Base-by-base conservation (phyloP, 345 rosid genomes). In the Punica granatum region DNA sequence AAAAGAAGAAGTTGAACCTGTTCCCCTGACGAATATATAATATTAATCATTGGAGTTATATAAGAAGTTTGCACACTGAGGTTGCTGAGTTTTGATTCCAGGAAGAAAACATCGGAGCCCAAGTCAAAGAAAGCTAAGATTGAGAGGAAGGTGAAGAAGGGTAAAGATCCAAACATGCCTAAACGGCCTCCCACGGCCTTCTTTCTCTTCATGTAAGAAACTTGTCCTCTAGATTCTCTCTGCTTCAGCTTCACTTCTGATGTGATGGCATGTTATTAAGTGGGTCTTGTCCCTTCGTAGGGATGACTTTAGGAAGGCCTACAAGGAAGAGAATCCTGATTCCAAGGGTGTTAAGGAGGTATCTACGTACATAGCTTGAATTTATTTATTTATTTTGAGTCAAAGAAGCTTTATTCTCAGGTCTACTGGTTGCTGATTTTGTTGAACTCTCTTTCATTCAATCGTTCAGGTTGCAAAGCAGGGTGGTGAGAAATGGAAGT, bases 101-200 rank as follows among this genome's bases (percentile, higher is more conserved):
- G 97, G 80, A 89, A 85, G 86, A 93, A 82, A 64, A 41, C 92
- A 64, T 79, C 77, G n/a, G 96, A 86, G 26, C 90, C 96, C 16
- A 90, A 85, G 70, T 28, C 88, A 1, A 93, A 86, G 87, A 90
- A 77, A 71, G 60, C 80, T 3, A 85, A 77, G 70, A 84, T 76
- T 63, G 80, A 65, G 48, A 81, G 79, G 70, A 88, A 80, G 78
- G 70, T 49, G 53, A 84, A 83, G 73, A 88, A 81, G 78, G 74
- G 60, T 61, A 74, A 71, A 54, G 76, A 79, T 67, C 75, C 88
- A 0, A 86, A 78, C 73, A 80, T 72, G 69, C 83, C 87, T 15
- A 90, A 90, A 59, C 90, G 95, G 58, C 96, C 98, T 69, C 83
- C 87, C 35, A 85, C 96, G 0, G 96, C 95, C n/a, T 93, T 90